phyloP scores from a whole-genome alignment of 345 rosid species.

The Populus euphratica region DNA sequence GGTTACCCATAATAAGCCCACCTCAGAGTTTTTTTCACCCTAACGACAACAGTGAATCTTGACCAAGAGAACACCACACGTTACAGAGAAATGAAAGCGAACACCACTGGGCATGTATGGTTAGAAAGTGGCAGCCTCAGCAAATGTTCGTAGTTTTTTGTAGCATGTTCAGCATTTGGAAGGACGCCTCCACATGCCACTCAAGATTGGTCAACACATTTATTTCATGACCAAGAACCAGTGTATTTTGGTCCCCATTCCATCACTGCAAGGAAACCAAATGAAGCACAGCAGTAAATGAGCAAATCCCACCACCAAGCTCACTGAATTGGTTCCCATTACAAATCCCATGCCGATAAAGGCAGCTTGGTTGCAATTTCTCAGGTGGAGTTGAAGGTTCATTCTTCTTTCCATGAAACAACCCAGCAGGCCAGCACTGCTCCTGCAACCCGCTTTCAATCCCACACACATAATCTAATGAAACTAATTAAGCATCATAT shows the following conservation, averaged over 20 bases:
- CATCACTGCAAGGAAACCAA: background rate
- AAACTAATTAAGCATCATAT: background rate
- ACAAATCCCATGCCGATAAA: background rate
- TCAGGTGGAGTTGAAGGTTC: background rate
- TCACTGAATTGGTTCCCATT: background rate
- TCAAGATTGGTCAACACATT: background rate
- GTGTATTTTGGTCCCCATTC: background rate
- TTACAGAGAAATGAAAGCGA: background rate
- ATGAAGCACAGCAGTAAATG: background rate
- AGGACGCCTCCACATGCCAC: background rate
- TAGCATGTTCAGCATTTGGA: background rate
- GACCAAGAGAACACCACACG: background rate
- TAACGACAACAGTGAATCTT: background rate
- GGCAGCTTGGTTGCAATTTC: background rate
- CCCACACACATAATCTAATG: background rate
- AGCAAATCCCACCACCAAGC: background rate
- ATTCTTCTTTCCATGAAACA: background rate
- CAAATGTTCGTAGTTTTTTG: background rate
- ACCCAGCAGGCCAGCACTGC: background rate
- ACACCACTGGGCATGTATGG: background rate
- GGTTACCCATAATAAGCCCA: background rate
- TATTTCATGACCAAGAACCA: background rate
- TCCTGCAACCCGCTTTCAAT: background rate
- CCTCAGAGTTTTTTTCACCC: background rate
- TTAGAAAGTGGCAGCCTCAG: background rate